Percentiles rank a stretch among this genome's conserved stretches.
phyloP scores from a whole-genome alignment of 2,329 filamentous ascomycete genomes.

The Diplodia corticola region DNA sequence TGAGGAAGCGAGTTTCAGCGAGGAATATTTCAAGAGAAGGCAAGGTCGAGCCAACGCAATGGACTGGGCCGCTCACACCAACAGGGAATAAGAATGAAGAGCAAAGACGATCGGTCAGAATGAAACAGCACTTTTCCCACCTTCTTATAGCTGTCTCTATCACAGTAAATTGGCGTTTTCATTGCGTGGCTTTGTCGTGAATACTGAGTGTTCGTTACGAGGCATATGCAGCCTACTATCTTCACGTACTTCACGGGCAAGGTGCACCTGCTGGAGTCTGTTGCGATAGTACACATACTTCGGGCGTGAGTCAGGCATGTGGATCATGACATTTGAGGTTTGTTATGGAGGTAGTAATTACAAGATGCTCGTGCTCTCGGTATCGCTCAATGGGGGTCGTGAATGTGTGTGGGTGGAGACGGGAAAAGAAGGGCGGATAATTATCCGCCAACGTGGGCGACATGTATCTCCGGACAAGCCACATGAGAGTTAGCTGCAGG shows the following conservation, averaged over 20 bases:
- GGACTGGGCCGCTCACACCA: neutral
- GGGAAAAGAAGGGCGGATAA: constrained; percentile 3
- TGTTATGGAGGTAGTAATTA: constrained; percentile 16
- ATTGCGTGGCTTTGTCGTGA: no score
- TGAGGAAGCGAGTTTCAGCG: neutral
- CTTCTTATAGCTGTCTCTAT: neutral
- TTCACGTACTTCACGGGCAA: no score
- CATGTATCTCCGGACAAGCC: neutral
- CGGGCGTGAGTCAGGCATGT: neutral
- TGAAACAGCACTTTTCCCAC: neutral
- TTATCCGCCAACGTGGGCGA: constrained; percentile 1
- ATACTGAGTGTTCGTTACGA: no score
- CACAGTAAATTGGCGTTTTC: neutral
- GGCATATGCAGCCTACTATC: no score
- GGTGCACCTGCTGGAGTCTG: neutral
- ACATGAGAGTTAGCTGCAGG: neutral
- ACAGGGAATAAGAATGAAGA: neutral
- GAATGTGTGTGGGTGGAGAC: neutral
- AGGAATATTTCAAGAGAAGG: neutral
- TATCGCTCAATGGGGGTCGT: constrained; percentile 13
- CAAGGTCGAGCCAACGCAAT: neutral
- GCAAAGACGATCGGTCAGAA: neutral
- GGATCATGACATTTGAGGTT: constrained; percentile 1
- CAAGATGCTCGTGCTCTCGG: constrained; percentile 2
- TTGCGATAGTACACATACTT: neutral